These are phyloP conservation scores for Bimuria novae-zelandiae DNA, from an alignment of 2,329 filamentous ascomycete genomes.

Conservation along the genomic window DNA sequence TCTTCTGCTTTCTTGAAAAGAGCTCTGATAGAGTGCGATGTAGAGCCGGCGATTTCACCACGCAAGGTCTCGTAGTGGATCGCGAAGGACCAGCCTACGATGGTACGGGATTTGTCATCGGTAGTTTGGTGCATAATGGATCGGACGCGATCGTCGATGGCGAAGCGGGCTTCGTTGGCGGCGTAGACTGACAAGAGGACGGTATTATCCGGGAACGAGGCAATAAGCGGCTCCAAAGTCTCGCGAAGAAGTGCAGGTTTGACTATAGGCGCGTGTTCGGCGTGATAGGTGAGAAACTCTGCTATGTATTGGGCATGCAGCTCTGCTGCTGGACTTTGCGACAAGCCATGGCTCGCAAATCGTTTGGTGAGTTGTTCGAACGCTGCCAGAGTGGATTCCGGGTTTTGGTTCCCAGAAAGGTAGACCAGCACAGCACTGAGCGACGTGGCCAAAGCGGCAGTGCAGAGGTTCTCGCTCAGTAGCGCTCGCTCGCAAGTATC, in stretches of 20 bases:
- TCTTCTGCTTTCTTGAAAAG: slow-evolving; percentile 60
- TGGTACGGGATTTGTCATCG: slow-evolving; percentile 33
- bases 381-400: slow-evolving; percentile 44
- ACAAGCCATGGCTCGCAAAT: slow-evolving; percentile 29
- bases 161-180: slow-evolving; percentile 73
- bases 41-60: slow-evolving; percentile 48
- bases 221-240: slow-evolving; percentile 64
- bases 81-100: slow-evolving; percentile 60
- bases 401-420: slow-evolving; percentile 51
- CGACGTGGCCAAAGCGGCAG: slow-evolving; percentile 62
- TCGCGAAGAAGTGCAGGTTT: slow-evolving; percentile 68
- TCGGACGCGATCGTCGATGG: slow-evolving; percentile 78
- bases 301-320: slow-evolving; percentile 70
- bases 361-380: slow-evolving; percentile 37
- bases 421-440: slow-evolving; percentile 71
- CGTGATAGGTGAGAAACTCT: slow-evolving; percentile 68
- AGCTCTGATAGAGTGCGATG: slow-evolving; percentile 58
- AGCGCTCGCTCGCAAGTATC: slow-evolving; percentile 59
- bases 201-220: slow-evolving; percentile 73
- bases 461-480: slow-evolving; percentile 46
- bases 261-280: slow-evolving; percentile 65
- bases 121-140: slow-evolving; percentile 58
- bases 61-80: slow-evolving; percentile 60
- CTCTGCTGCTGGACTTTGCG: slow-evolving; percentile 56
- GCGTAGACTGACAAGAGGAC: slow-evolving; percentile 73